Percentiles rank a stretch among this genome's conserved stretches.
phyloP scores from a whole-genome alignment of 495 filamentous ascomycete genomes.

The Aspergillus baeticus region DNA sequence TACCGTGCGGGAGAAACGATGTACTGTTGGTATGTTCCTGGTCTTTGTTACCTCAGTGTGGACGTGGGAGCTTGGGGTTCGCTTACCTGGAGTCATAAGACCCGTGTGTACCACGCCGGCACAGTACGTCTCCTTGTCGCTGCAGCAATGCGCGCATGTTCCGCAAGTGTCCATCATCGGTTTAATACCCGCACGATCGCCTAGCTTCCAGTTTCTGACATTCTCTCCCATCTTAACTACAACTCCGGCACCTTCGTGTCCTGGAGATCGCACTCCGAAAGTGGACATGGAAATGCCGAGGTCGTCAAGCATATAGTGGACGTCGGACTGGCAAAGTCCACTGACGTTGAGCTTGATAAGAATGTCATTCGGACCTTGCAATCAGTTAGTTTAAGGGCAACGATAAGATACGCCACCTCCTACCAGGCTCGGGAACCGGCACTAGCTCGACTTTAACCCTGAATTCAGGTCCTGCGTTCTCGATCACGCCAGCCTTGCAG shows the following conservation, averaged over 20 bases:
- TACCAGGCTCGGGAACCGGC: conserved; percentile 53
- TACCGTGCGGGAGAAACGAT: conserved; percentile 60
- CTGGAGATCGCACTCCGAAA: conserved; percentile 48
- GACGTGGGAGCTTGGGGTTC: not conserved
- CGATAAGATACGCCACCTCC: not conserved
- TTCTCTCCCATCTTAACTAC: conserved; percentile 52
- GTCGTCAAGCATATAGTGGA: conserved; percentile 49
- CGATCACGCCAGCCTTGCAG: conserved; percentile 54
- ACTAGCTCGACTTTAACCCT: conserved; percentile 50
- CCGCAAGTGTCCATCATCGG: conserved; percentile 54
- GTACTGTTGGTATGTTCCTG: conserved; percentile 69
- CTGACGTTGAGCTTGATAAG: conserved; percentile 48
- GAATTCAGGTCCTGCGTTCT: conserved; percentile 55
- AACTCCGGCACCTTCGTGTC: conserved; percentile 57
- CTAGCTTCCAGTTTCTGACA: conserved; percentile 53
- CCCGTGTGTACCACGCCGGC: conserved; percentile 31
- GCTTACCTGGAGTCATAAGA: conserved; percentile 30
- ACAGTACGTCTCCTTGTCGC: conserved; percentile 46
- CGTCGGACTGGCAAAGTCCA: conserved; percentile 48
- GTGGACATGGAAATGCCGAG: conserved; percentile 45
- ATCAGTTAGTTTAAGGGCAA: not conserved
- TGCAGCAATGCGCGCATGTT: conserved; percentile 47
- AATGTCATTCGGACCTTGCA: conserved; percentile 44
- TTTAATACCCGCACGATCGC: conserved; percentile 60
- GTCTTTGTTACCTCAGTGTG: not conserved